Evolutionary conservation across 345 rosid species (phyloP).

Genomic region (rapeseed (Brassica napus)): Da-Ae NC_063443.1:17320501-17321000

Average conservation of each 20-base stretch:
- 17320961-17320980: slow-evolving; percentile 93
- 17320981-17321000: slow-evolving; percentile 88
- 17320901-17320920: slow-evolving; percentile 71
- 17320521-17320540: slow-evolving; percentile 40
- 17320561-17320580: slow-evolving; percentile 1
- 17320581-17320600: slow-evolving; percentile 12
- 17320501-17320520: slow-evolving; percentile 76
- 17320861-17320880: slow-evolving; percentile 87
- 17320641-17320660: slow-evolving; percentile 76
- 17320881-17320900: slow-evolving; percentile 85
- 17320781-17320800: slow-evolving; percentile 70
- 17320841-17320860: slow-evolving; percentile 76
- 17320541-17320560: not conserved
- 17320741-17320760: slow-evolving; percentile 2
- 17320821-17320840: slow-evolving; percentile 75
- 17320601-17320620: not conserved
- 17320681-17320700: slow-evolving; percentile 91
- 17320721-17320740: not conserved
- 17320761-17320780: not conserved
- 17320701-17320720: slow-evolving; percentile 7
- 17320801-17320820: slow-evolving; percentile 85
- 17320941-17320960: slow-evolving; percentile 94
- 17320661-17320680: slow-evolving; percentile 80
- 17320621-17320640: slow-evolving; percentile 90
- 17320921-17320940: slow-evolving; percentile 96